Conservation (phyloP, 2,329 filamentous ascomycete genomes). For the Pseudopyricularia cyperi region DNA sequence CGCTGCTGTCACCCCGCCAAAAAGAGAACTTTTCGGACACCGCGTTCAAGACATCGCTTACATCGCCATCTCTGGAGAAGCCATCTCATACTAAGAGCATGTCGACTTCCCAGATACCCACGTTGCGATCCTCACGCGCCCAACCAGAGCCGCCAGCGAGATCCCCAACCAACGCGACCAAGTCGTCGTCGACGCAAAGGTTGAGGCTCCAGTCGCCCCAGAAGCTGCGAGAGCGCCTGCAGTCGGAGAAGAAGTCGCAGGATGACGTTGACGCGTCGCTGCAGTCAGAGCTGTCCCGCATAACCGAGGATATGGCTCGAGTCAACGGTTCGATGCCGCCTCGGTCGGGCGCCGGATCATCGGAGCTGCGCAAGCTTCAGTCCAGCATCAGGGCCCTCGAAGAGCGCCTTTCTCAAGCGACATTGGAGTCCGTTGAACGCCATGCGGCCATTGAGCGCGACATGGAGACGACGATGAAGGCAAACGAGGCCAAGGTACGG, state of each 20-base stretch:
- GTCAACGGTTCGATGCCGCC: slow-evolving; percentile 20
- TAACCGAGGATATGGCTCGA: slow-evolving; percentile 65
- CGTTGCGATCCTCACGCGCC: slow-evolving; percentile 27
- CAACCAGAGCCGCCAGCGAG: slow-evolving; percentile 15
- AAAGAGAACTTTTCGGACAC: slow-evolving; percentile 30
- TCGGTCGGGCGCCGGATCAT: slow-evolving; percentile 9
- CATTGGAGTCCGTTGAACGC: slow-evolving; percentile 45
- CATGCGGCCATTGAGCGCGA: slow-evolving; percentile 56
- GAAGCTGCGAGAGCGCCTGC: slow-evolving; percentile 72
- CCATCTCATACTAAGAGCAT: slow-evolving; percentile 32
- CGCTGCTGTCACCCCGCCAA: slow-evolving; percentile 27
- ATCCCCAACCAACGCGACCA: slow-evolving; percentile 24
- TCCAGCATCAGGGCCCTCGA: slow-evolving; percentile 55
- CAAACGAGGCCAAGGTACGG: slow-evolving; percentile 65
- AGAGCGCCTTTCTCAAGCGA: slow-evolving; percentile 45
- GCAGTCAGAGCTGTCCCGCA: slow-evolving; percentile 64
- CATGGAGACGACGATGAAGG: slow-evolving; percentile 56
- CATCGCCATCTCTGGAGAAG: slow-evolving; percentile 9
- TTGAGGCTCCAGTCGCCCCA: slow-evolving; percentile 59
- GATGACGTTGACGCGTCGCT: slow-evolving; percentile 57
- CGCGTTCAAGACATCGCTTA: slow-evolving; percentile 9
- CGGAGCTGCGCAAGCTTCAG: slow-evolving; percentile 36
- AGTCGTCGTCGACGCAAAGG: slow-evolving; percentile 24
- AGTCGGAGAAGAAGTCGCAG: slow-evolving; percentile 65
- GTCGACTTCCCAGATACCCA: slow-evolving; percentile 42